Percentiles rank a stretch among this genome's conserved stretches.
These are phyloP conservation scores for Deakozyma indianensis DNA, from an alignment of 805 yeast species.

Conservation along the genomic window DNA sequence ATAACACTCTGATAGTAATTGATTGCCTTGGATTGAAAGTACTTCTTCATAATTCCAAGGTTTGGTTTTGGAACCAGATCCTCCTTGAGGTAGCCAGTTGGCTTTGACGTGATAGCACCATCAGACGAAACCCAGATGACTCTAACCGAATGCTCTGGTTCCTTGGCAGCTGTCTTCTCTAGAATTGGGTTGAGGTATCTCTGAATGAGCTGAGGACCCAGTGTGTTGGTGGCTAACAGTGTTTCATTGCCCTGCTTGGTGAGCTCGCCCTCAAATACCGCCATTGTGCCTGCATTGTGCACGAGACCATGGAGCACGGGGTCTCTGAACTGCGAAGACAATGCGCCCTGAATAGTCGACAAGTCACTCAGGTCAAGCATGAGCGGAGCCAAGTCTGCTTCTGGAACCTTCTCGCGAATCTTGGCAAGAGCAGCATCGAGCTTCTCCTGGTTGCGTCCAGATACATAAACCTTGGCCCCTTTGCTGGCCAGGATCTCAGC, in stretches of 20 bases:
- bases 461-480: conserved; percentile 25
- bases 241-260: conserved; percentile 33
- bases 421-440: conserved; percentile 18
- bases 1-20: conserved; percentile 23
- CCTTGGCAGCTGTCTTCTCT: conserved; percentile 18
- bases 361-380: conserved; percentile 24
- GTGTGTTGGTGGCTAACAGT: conserved; percentile 32
- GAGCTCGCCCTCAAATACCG: conserved; percentile 1
- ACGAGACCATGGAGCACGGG: conserved; percentile 23
- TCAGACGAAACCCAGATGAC: conserved; percentile 33
- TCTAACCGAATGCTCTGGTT: conserved; percentile 21
- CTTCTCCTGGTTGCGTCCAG: conserved; percentile 25
- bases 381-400: conserved; percentile 8
- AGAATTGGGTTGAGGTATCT: conserved; percentile 23
- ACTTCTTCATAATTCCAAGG: conserved; percentile 12
- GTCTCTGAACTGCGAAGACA: not conserved
- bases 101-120: conserved; percentile 21
- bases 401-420: conserved; percentile 16
- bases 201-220: conserved; percentile 34
- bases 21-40: conserved; percentile 33
- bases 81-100: conserved; percentile 22
- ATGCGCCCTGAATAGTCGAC: conserved; percentile 21
- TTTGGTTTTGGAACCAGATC: conserved; percentile 20
- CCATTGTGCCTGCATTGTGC: conserved; percentile 34
- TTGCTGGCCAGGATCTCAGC: conserved; percentile 13